Percentiles rank a stretch among this genome's conserved stretches.
These are phyloP conservation scores for Lipomyces kockii DNA, from an alignment of 805 yeast genomes.

Conservation along the genomic window DNA sequence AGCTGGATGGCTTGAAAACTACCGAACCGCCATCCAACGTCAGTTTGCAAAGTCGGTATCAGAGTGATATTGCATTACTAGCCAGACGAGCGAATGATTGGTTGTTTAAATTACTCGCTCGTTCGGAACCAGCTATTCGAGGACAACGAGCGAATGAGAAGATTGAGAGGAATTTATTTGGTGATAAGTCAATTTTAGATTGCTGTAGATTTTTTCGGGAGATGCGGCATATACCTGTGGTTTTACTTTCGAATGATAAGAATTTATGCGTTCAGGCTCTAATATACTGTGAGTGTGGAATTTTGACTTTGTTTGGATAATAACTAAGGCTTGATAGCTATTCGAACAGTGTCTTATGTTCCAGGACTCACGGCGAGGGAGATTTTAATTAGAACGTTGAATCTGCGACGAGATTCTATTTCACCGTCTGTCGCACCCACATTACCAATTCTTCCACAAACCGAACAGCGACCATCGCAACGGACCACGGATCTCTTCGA, in stretches of 20 bases:
- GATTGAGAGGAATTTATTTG: constrained; percentile 51
- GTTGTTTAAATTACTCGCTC: constrained; percentile 67
- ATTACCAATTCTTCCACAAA: no score
- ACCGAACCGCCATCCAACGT: constrained; percentile 40
- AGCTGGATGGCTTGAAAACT: constrained; percentile 80
- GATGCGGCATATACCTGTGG: constrained; percentile 49
- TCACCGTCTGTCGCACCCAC: neutral
- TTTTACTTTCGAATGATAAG: constrained; percentile 79
- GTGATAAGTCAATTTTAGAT: constrained; percentile 86
- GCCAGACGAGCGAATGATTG: constrained; percentile 81
- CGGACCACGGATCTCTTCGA: neutral
- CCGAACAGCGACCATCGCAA: neutral
- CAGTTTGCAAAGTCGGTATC: constrained; percentile 13
- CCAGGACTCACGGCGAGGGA: constrained; percentile 22
- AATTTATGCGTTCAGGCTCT: constrained; percentile 81
- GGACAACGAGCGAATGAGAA: constrained; percentile 69
- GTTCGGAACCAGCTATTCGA: constrained; percentile 53
- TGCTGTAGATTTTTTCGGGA: constrained; percentile 71
- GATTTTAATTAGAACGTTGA: constrained; percentile 10
- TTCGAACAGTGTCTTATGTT: constrained; percentile 25
- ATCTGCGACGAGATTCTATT: constrained; percentile 4
- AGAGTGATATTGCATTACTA: constrained; percentile 53
- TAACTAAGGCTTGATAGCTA: neutral
- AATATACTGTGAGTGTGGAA: constrained; percentile 51
- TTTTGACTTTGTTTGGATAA: neutral